Percentiles rank a stretch among this genome's conserved stretches.
Conservation (phyloP, 805 yeast species). For the Komagataella pastoris region DNA sequence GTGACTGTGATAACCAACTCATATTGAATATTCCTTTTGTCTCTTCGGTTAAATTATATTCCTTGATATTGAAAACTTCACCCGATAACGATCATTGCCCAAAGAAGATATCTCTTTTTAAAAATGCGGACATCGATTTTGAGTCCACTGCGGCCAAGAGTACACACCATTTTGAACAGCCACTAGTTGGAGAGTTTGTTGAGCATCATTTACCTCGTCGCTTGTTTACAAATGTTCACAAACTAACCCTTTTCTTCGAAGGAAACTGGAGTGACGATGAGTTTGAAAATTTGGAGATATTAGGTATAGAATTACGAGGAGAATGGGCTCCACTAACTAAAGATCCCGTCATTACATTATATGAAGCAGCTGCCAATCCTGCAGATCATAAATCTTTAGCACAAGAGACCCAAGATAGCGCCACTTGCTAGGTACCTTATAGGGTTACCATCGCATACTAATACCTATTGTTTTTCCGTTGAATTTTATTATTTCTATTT, state of each 20-base stretch:
- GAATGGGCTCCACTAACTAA: conserved; percentile 38
- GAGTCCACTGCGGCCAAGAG: conserved; percentile 37
- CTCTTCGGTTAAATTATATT: conserved; percentile 56
- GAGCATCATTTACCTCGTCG: conserved; percentile 77
- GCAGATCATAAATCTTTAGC: conserved; percentile 53
- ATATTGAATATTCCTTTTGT: conserved; percentile 72
- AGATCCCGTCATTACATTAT: conserved; percentile 66
- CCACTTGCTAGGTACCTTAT: neutral
- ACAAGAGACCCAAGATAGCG: conserved; percentile 13
- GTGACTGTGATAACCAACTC: conserved; percentile 73
- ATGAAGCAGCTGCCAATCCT: conserved; percentile 90
- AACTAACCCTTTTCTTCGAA: conserved; percentile 55
- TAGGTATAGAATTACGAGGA: conserved; percentile 74
- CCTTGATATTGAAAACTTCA: conserved; percentile 56
- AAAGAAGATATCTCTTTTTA: conserved; percentile 51
- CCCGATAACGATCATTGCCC: conserved; percentile 54
- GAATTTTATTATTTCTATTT: neutral
- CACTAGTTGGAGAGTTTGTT: conserved; percentile 56
- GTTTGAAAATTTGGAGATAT: conserved; percentile 43
- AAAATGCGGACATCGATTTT: conserved; percentile 62
- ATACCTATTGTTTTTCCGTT: neutral
- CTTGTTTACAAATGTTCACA: conserved; percentile 54
- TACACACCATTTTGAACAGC: conserved; percentile 44
- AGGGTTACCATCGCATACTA: neutral
- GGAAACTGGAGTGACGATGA: conserved; percentile 51